Percentiles rank a stretch among this genome's conserved stretches.
These are phyloP conservation scores for Glycine tomentella DNA, from an alignment of 306 rosid species.

Conservation along the genomic window DNA sequence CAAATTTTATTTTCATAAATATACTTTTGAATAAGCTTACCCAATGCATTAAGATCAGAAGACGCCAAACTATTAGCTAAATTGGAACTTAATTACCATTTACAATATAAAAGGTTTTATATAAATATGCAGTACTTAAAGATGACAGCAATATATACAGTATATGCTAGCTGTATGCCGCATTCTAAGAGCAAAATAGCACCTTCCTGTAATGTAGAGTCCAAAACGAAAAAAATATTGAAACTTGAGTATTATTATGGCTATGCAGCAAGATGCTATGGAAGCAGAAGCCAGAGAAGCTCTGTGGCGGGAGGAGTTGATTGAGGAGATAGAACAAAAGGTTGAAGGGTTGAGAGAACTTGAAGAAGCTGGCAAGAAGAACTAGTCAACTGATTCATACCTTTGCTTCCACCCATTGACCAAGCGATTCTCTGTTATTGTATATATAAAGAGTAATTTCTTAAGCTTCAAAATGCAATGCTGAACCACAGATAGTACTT, in stretches of 20 bases:
- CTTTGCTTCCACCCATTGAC: conserved; percentile 7
- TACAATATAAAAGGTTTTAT: neutral
- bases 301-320: conserved; percentile 81
- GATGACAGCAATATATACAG: neutral
- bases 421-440: neutral
- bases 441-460: conserved; percentile 35
- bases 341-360: conserved; percentile 81
- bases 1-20: too few relatives aligned
- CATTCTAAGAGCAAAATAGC: neutral
- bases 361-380: conserved; percentile 77
- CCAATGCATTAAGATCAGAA: too few relatives aligned
- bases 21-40: too few relatives aligned
- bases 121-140: neutral
- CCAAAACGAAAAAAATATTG: neutral
- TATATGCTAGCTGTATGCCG: neutral
- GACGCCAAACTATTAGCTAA: too few relatives aligned
- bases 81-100: neutral
- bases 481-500: neutral
- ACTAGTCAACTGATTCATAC: conserved; percentile 8
- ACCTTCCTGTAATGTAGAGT: neutral
- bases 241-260: conserved; percentile 10
- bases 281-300: conserved; percentile 85
- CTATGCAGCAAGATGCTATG: conserved; percentile 75
- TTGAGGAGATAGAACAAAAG: conserved; percentile 89
- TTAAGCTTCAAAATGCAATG: conserved; percentile 26